A percentile compares a stretch with the other conserved stretches of the same genome.
Conservation (phyloP, 176 grass and related monocot species). For the Oryza rufipogon region DNA sequence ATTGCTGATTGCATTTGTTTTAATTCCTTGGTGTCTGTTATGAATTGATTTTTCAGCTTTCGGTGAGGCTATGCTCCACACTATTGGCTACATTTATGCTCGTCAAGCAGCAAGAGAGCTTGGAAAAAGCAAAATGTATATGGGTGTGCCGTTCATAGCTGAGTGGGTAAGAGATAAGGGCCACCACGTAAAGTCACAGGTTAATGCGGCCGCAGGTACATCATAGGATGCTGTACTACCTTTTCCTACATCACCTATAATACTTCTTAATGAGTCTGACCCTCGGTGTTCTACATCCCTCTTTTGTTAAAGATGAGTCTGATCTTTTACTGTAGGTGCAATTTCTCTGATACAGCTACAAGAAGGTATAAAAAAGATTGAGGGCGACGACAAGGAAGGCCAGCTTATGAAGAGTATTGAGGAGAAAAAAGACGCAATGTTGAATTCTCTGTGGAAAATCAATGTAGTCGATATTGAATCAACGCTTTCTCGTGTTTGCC, state of each 20-base stretch:
- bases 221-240: not conserved
- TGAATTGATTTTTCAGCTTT: slow-evolving; percentile 61
- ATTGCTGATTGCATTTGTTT: not conserved
- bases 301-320: not conserved
- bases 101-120: slow-evolving; percentile 84
- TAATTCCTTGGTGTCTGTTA: not conserved
- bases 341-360: slow-evolving; percentile 85
- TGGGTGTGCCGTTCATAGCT: slow-evolving; percentile 91
- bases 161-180: slow-evolving; percentile 98
- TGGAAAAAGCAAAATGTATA: slow-evolving; percentile 77
- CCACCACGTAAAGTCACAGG: slow-evolving; percentile 89
- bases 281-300: not conserved
- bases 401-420: slow-evolving; percentile 59
- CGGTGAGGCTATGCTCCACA: slow-evolving; percentile 95
- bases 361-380: slow-evolving; percentile 81
- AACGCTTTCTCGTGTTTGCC: slow-evolving; percentile 78
- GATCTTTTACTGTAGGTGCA: slow-evolving; percentile 59
- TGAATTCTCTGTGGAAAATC: slow-evolving; percentile 97
- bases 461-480: slow-evolving; percentile 91
- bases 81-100: slow-evolving; percentile 93
- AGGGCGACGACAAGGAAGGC: slow-evolving; percentile 69
- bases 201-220: slow-evolving; percentile 96
- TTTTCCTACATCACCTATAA: not conserved
- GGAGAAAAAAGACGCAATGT: slow-evolving; percentile 88
- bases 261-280: not conserved